These are phyloP conservation scores for Tubosaeta brunneosetosa DNA, from an alignment of 768 basidiomycete species.

Conservation along the genomic window DNA sequence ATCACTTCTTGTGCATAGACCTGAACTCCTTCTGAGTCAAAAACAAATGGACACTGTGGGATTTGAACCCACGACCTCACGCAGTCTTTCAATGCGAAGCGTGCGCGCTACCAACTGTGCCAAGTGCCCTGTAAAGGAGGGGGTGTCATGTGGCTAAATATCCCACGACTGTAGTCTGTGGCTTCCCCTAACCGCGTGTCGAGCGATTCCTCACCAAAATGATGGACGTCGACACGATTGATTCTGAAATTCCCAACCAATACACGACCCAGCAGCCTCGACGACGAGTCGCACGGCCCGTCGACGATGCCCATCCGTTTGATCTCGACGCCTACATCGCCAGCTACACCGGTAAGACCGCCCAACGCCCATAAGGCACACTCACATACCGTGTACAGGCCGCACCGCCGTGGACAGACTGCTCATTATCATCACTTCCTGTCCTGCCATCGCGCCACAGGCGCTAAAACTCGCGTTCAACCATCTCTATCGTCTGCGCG, in stretches of 20 bases:
- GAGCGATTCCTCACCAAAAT: conserved; percentile 2
- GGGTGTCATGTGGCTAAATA: too few species aligned
- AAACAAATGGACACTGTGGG: conserved; percentile 32
- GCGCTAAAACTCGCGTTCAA: conserved; percentile 65
- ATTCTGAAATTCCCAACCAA: conserved; percentile 20
- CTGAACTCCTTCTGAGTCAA: not conserved
- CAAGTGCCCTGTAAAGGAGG: conserved; percentile 38
- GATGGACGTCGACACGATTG: conserved; percentile 30
- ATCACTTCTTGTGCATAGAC: not conserved
- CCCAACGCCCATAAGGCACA: not conserved
- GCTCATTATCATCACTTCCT: conserved; percentile 57
- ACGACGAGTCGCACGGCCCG: conserved; percentile 35
- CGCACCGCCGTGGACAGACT: conserved; percentile 73
- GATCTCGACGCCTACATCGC: conserved; percentile 79
- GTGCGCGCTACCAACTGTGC: conserved; percentile 59
- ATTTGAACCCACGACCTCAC: conserved; percentile 57
- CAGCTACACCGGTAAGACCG: conserved; percentile 60
- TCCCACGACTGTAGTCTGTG: not conserved
- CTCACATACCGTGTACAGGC: conserved; percentile 39
- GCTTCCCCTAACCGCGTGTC: conserved; percentile 1
- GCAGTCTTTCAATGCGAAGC: conserved; percentile 47
- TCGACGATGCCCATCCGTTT: conserved; percentile 82
- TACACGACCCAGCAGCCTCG: conserved; percentile 6
- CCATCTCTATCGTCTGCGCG: conserved; percentile 63
- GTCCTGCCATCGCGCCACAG: conserved; percentile 66